Base-by-base conservation (phyloP, 2,329 filamentous ascomycete genomes). In the Aspergillus nomiae region DNA sequence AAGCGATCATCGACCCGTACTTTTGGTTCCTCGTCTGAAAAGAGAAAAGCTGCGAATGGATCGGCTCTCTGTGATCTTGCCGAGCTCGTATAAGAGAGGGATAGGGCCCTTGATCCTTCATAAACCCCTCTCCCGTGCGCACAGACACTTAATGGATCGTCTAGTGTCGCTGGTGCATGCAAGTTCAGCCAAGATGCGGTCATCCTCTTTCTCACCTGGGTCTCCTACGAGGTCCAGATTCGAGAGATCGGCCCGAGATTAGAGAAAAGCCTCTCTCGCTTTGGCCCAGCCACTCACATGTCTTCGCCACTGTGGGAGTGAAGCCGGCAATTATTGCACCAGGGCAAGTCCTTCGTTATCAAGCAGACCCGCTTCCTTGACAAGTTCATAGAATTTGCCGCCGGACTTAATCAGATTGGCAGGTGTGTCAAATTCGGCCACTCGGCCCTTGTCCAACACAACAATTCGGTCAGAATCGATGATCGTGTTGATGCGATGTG, bases 401-500 rank as follows among this genome's bases (percentile, higher is more conserved):
- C 88, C 87, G 73, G 85, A 85, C 77, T 88, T 88, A 66, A 97
- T 87, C 62, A 99, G 83, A 66, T 90, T 88, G 45, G 87, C 83
- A 2, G 95, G 95, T 8, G 89, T 92, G 77, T 96, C 95, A 78
- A 97, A 99, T 78, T 99, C 95, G 56, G 89, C 90, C 48, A 99
- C 94, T 71, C 89, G 87, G 50, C 95, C 95, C 78, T 91, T 90
- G 75, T 98, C 93, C 7, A 99, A 86, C 56, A 99, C 95, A 41
- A 99, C 89, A 65, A 99, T 95, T 57, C 94, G 88, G 80, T 99
- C 94, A 65, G 86, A 88, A 73, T 90, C 88, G 16, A 99, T 85
- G 72, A 99, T 98, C 12, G 95, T 99, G 81, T 98, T 98, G 82
- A 99, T 96, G 60, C 95, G 90, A 82, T 99, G 95, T 30, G 95